phyloP scores from a whole-genome alignment of 2,329 filamentous ascomycete genomes.

The Penicillium frequentans region DNA sequence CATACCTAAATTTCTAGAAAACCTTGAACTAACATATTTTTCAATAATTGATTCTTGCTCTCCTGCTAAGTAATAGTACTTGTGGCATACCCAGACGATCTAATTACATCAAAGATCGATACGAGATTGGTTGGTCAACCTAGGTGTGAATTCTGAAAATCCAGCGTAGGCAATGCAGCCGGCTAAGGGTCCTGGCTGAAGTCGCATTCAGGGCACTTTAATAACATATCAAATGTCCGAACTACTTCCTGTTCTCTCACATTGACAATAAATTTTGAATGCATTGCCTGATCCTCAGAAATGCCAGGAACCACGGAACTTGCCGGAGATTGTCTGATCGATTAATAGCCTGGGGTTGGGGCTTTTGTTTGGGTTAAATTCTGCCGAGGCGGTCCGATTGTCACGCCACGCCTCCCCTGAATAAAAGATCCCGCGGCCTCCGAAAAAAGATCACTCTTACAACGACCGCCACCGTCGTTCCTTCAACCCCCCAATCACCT shows the following conservation, averaged over 20 bases:
- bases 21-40: too few species aligned
- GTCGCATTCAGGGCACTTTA: neutral
- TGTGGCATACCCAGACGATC: too few species aligned
- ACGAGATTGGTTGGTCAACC: too few species aligned
- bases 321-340: neutral
- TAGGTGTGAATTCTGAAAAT: too few species aligned
- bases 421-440: slow-evolving; percentile 11
- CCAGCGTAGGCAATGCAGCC: too few species aligned
- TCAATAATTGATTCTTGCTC: too few species aligned
- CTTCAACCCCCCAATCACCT: neutral
- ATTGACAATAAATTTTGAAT: neutral
- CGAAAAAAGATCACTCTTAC: neutral
- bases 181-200: neutral
- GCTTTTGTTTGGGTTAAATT: neutral
- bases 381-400: slow-evolving; percentile 20
- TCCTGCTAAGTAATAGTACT: too few species aligned
- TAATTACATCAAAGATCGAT: too few species aligned
- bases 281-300: neutral
- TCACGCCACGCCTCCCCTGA: slow-evolving; percentile 26
- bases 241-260: neutral
- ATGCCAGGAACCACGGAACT: neutral
- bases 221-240: neutral
- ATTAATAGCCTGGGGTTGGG: neutral
- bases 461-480: neutral
- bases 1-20: too few species aligned